These are phyloP conservation scores for Dichotomopilus funicola DNA, from an alignment of 2,329 filamentous ascomycete species.

Conservation along the genomic window DNA sequence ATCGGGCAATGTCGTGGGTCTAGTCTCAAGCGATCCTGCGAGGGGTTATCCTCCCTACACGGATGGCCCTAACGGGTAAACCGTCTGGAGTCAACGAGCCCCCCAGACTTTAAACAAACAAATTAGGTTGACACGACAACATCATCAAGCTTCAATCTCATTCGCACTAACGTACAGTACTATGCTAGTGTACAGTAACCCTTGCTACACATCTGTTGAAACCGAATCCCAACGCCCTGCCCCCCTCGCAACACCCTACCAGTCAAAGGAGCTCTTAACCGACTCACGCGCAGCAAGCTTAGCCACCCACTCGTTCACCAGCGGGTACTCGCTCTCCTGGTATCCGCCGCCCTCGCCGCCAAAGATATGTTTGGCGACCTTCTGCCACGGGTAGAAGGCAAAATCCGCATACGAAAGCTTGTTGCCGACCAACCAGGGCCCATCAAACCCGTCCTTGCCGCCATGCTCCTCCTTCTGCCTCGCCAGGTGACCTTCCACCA, in stretches of 20 bases:
- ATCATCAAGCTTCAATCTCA: too few relatives aligned
- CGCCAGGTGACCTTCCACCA: constrained; percentile 20
- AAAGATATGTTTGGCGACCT: background rate
- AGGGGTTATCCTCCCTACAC: too few relatives aligned
- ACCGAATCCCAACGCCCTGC: background rate
- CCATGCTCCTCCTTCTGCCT: constrained; percentile 16
- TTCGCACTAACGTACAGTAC: too few relatives aligned
- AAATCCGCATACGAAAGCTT: constrained; percentile 24
- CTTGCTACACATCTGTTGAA: too few relatives aligned
- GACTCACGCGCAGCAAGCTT: constrained; percentile 11
- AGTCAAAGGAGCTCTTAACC: background rate
- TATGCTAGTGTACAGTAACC: too few relatives aligned
- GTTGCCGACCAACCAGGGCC: constrained; percentile 25
- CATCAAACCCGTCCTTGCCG: constrained; percentile 6
- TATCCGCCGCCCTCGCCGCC: background rate
- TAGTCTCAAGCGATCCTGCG: too few relatives aligned
- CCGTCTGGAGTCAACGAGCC: too few relatives aligned
- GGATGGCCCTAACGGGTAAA: too few relatives aligned
- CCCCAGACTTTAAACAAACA: too few relatives aligned
- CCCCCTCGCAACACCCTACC: background rate
- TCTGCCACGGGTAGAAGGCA: constrained; percentile 21
- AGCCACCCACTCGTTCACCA: constrained; percentile 18
- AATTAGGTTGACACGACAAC: too few relatives aligned
- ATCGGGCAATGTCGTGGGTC: too few relatives aligned
- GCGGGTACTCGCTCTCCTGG: constrained; percentile 12